Conservation (phyloP, 2,329 filamentous ascomycete species). For the Ceratocystis variospora region DNA sequence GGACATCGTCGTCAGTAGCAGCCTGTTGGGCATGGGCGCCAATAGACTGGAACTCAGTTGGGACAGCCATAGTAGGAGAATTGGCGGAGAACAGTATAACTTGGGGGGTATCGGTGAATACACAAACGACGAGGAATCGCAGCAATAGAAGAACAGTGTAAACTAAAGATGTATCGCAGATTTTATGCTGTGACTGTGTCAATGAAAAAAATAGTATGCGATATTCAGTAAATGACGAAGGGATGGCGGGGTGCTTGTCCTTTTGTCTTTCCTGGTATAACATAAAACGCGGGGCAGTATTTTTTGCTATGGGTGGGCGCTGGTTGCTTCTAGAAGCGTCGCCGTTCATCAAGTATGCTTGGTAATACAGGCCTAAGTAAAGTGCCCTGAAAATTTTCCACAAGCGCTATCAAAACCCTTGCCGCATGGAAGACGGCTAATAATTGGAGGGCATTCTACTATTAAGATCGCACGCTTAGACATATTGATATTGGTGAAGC, state of each 20-base stretch:
- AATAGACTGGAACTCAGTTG: slow-evolving; percentile 46
- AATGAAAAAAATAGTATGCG: slow-evolving; percentile 7
- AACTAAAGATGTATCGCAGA: background rate
- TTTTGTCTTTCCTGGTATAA: background rate
- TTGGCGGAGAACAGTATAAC: slow-evolving; percentile 32
- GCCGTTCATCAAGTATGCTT: background rate
- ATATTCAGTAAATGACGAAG: slow-evolving; percentile 21
- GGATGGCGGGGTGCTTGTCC: slow-evolving; percentile 13
- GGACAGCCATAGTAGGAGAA: slow-evolving; percentile 26
- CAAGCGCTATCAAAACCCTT: background rate
- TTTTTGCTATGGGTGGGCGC: background rate
- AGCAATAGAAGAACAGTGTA: background rate
- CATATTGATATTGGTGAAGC: no score
- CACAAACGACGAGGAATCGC: slow-evolving; percentile 1
- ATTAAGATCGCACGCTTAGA: no score
- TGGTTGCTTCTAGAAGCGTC: slow-evolving; percentile 1
- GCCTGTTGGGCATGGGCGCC: slow-evolving; percentile 46
- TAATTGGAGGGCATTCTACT: background rate
- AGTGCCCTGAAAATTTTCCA: slow-evolving; percentile 15
- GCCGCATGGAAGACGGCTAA: background rate
- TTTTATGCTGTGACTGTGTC: background rate
- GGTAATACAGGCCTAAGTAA: slow-evolving; percentile 5
- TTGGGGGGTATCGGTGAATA: background rate
- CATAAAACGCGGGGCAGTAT: slow-evolving; percentile 15
- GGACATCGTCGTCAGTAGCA: slow-evolving; percentile 34